A percentile compares a stretch with the other conserved stretches of the same genome.
phyloP scores from a whole-genome alignment of 2,329 filamentous ascomycete species.

The Karstenula rhodostoma region DNA sequence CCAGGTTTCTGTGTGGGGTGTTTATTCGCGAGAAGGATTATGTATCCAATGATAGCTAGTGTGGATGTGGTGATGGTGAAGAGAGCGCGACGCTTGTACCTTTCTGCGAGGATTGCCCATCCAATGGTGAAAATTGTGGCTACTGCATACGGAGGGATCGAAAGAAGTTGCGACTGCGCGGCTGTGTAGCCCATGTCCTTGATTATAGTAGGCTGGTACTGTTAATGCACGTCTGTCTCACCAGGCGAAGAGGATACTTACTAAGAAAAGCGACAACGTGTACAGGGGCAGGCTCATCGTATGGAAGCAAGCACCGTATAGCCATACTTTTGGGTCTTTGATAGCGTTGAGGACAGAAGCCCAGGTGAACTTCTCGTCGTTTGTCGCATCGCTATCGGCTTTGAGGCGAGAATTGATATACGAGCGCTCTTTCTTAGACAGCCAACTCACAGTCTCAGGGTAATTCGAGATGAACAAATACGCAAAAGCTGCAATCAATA shows the following conservation, averaged over 20 bases:
- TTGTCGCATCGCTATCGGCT: constrained; percentile 73
- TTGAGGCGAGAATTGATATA: constrained; percentile 70
- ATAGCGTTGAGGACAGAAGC: constrained; percentile 68
- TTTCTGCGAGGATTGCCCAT: constrained; percentile 46
- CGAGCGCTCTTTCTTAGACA: constrained; percentile 60
- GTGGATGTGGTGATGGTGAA: constrained; percentile 47
- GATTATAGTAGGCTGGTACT: constrained; percentile 61
- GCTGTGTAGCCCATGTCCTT: constrained; percentile 54
- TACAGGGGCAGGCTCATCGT: constrained; percentile 68
- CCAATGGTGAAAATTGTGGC: constrained; percentile 48
- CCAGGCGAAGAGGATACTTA: constrained; percentile 46
- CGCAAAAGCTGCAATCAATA: constrained; percentile 41
- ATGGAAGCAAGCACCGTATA: constrained; percentile 76
- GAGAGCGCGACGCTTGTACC: constrained; percentile 38
- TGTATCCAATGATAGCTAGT: constrained; percentile 49
- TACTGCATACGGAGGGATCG: constrained; percentile 55
- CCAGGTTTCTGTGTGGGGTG: constrained; percentile 43
- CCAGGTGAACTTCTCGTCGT: constrained; percentile 75
- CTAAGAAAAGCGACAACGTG: constrained; percentile 48
- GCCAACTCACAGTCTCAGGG: constrained; percentile 66
- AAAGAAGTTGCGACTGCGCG: constrained; percentile 54
- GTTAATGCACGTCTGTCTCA: background rate
- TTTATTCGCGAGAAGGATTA: constrained; percentile 48
- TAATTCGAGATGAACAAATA: constrained; percentile 73
- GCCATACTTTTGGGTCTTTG: constrained; percentile 53